Percentiles rank a stretch among this genome's conserved stretches.
Evolutionary conservation across 179 eudicot species (phyloP).

Genomic region (Spergularia azorica): DNA sequence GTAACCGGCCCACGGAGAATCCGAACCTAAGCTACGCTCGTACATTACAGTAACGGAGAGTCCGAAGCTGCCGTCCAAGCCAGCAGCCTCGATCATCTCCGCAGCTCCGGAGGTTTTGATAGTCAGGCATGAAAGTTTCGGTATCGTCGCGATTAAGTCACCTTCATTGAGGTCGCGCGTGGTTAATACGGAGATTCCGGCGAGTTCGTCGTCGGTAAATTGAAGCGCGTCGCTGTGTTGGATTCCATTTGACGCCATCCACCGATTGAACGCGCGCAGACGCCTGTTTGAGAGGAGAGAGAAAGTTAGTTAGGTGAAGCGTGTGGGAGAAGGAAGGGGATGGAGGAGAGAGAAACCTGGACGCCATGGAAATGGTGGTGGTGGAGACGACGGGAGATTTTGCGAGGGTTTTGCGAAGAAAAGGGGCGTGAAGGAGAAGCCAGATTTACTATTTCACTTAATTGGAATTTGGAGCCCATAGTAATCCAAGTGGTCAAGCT

Average conservation of each 20-base stretch:
- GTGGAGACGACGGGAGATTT: slow-evolving; percentile 7
- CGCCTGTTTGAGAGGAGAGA: slow-evolving; percentile 37
- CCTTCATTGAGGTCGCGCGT: slow-evolving; percentile 57
- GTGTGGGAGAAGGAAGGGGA: not conserved
- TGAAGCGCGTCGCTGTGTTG: slow-evolving; percentile 30
- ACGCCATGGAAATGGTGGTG: slow-evolving; percentile 10
- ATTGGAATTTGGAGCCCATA: too few species aligned
- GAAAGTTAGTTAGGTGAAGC: not conserved
- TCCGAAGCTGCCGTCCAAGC: slow-evolving; percentile 57
- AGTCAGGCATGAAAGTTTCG: slow-evolving; percentile 72
- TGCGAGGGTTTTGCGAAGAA: slow-evolving; percentile 6
- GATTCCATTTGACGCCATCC: slow-evolving; percentile 60
- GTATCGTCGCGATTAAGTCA: slow-evolving; percentile 74
- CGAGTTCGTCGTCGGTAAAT: slow-evolving; percentile 53
- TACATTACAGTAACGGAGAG: slow-evolving; percentile 80
- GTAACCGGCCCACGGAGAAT: slow-evolving; percentile 78
- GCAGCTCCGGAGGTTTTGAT: slow-evolving; percentile 59
- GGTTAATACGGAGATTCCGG: slow-evolving; percentile 49
- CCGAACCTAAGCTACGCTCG: slow-evolving; percentile 64
- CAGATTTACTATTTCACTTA: too few species aligned
- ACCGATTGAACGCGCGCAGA: slow-evolving; percentile 75
- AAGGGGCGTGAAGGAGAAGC: too few species aligned
- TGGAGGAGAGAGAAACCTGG: slow-evolving; percentile 25
- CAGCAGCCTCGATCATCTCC: slow-evolving; percentile 51
- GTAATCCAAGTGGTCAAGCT: too few species aligned